phyloP scores from a whole-genome alignment of 2,329 filamentous ascomycete genomes.

The Pyricularia sp. region DNA sequence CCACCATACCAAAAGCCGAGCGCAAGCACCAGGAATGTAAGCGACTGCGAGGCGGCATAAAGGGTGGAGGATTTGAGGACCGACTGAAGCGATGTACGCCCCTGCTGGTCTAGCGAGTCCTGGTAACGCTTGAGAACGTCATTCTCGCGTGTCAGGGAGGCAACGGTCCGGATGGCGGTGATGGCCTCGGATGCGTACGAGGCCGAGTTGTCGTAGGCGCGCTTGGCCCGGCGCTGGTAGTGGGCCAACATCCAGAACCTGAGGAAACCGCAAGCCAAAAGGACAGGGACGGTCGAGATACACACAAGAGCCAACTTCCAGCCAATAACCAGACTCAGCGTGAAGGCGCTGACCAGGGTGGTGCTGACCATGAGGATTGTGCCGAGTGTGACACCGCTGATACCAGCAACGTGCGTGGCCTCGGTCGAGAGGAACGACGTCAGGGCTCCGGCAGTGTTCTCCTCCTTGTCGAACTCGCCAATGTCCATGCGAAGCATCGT shows the following conservation, averaged over 20 bases:
- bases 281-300: constrained; percentile 26
- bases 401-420: constrained; percentile 78
- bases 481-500: constrained; percentile 89
- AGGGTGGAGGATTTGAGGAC: constrained; percentile 68
- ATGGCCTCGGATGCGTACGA: constrained; percentile 90
- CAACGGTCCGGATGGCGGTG: constrained; percentile 87
- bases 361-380: constrained; percentile 74
- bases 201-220: constrained; percentile 70
- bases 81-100: constrained; percentile 58
- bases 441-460: constrained; percentile 62
- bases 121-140: constrained; percentile 72
- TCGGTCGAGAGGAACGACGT: constrained; percentile 85
- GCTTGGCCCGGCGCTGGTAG: constrained; percentile 72
- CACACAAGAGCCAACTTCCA: constrained; percentile 35
- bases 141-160: constrained; percentile 75
- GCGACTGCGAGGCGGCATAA: constrained; percentile 77
- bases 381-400: constrained; percentile 80
- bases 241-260: constrained; percentile 58
- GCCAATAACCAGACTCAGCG: constrained; percentile 30
- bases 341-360: constrained; percentile 67
- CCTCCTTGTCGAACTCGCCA: constrained; percentile 78
- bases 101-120: constrained; percentile 55
- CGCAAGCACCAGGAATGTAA: constrained; percentile 70
- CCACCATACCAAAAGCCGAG: constrained; percentile 93
- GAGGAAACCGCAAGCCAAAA: constrained; percentile 29